Conservation (phyloP, 495 filamentous ascomycete species). For the Astrocystis sublimbata region DNA sequence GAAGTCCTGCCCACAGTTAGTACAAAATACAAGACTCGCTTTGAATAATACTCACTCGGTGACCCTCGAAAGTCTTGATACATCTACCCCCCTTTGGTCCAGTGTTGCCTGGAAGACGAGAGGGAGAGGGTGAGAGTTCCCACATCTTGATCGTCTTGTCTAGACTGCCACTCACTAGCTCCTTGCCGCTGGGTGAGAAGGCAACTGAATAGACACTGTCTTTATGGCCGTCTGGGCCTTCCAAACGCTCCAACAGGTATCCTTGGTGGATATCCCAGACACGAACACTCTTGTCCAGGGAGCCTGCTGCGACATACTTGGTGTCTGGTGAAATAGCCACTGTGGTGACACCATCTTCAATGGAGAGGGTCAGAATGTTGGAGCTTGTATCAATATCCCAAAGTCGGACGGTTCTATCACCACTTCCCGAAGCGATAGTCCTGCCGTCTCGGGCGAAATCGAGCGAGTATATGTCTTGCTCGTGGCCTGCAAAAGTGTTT, state of each 20-base stretch:
- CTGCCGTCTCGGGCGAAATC: constrained; percentile 86
- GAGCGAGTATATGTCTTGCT: constrained; percentile 92
- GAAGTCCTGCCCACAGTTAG: constrained; percentile 66
- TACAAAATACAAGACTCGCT: constrained; percentile 13
- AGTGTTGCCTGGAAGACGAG: constrained; percentile 62
- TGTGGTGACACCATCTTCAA: constrained; percentile 89
- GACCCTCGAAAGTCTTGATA: constrained; percentile 86
- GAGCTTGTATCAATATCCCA: constrained; percentile 82
- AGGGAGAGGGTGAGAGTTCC: constrained; percentile 74
- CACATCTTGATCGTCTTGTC: constrained; percentile 97
- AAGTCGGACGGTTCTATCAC: constrained; percentile 82
- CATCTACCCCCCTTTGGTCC: constrained; percentile 76
- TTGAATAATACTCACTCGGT: constrained; percentile 66
- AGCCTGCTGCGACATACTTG: constrained; percentile 83
- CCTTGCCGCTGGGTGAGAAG: constrained; percentile 83
- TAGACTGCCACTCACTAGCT: constrained; percentile 84
- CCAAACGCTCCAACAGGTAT: constrained; percentile 79
- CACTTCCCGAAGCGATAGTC: constrained; percentile 85
- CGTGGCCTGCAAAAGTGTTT: constrained; percentile 80
- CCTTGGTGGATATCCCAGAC: constrained; percentile 85
- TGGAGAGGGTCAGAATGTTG: constrained; percentile 73
- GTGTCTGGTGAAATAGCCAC: constrained; percentile 90
- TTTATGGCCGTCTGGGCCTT: constrained; percentile 84
- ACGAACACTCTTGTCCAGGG: constrained; percentile 85
- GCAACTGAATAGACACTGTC: constrained; percentile 93